Conservation (phyloP, 805 yeast genomes). For the Nakazawaea ishiwadae region DNA sequence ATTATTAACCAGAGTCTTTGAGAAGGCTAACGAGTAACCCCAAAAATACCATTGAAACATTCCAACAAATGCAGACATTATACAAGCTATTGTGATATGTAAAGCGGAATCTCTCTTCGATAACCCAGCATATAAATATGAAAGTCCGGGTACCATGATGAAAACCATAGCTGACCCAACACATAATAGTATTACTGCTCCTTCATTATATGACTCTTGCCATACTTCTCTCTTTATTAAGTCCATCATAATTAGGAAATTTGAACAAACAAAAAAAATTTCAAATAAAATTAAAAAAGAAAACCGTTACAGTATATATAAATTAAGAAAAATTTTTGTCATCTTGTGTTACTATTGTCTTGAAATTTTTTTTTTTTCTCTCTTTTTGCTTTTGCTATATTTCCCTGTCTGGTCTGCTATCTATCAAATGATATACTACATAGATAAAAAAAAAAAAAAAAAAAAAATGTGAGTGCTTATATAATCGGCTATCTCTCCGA, state of each 20-base stretch:
- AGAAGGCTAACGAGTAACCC: slow-evolving; percentile 94
- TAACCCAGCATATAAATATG: slow-evolving; percentile 85
- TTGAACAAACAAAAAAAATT: too few species aligned
- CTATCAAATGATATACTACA: too few species aligned
- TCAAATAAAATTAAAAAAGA: too few species aligned
- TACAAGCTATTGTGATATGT: slow-evolving; percentile 76
- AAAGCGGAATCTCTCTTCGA: slow-evolving; percentile 89
- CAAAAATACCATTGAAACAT: slow-evolving; percentile 94
- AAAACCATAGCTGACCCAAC: slow-evolving; percentile 69
- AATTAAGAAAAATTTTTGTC: too few species aligned
- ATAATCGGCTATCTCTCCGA: too few species aligned
- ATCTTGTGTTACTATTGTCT: too few species aligned
- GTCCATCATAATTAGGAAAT: background rate
- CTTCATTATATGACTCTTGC: slow-evolving; percentile 31
- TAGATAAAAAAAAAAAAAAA: too few species aligned
- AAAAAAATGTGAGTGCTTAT: too few species aligned
- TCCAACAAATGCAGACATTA: slow-evolving; percentile 69
- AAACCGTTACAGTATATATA: background rate
- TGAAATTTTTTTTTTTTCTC: too few species aligned
- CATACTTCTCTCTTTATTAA: slow-evolving; percentile 20
- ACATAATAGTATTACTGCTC: slow-evolving; percentile 45
- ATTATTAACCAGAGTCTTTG: slow-evolving; percentile 66
- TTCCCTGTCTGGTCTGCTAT: too few species aligned
- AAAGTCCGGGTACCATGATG: slow-evolving; percentile 93
- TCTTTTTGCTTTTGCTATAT: too few species aligned